phyloP scores from a whole-genome alignment of 2,329 filamentous ascomycete species.

The Botrytis pseudocinerea region DNA sequence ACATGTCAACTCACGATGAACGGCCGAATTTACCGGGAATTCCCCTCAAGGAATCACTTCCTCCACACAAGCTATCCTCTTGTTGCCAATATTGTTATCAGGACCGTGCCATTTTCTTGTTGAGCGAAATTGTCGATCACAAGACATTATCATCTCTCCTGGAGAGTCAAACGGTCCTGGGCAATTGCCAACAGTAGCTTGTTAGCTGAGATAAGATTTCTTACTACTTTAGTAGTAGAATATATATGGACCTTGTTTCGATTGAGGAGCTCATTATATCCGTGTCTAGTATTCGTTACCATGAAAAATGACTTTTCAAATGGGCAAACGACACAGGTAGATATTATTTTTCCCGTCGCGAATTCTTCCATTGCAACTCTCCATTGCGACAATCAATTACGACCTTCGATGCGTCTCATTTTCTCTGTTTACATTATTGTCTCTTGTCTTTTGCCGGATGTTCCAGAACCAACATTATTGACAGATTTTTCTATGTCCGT shows the following conservation, averaged over 20 bases:
- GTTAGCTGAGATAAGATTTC: background rate
- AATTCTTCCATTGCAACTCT: background rate
- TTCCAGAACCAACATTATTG: background rate
- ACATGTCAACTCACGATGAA: slow-evolving; percentile 6
- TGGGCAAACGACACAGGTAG: background rate
- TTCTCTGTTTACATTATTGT: background rate
- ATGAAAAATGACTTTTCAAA: background rate
- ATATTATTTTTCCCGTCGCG: background rate
- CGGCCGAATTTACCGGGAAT: background rate
- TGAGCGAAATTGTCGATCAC: slow-evolving; percentile 12
- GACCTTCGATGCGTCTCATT: background rate
- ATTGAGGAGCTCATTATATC: background rate
- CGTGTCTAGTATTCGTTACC: background rate
- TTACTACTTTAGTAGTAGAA: slow-evolving; percentile 17
- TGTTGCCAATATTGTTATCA: slow-evolving; percentile 16
- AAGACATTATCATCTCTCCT: slow-evolving; percentile 18
- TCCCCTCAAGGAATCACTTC: slow-evolving; percentile 4
- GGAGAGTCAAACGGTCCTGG: background rate
- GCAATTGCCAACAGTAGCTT: slow-evolving; percentile 2
- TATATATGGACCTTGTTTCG: background rate
- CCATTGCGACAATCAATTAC: background rate
- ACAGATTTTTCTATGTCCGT: slow-evolving; percentile 32
- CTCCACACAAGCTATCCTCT: slow-evolving; percentile 3
- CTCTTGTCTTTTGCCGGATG: slow-evolving; percentile 3
- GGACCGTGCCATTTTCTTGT: background rate